Evolutionary conservation across 2,329 filamentous ascomycete species (phyloP).

Genomic region (Ophiostoma angusticollis): DNA sequence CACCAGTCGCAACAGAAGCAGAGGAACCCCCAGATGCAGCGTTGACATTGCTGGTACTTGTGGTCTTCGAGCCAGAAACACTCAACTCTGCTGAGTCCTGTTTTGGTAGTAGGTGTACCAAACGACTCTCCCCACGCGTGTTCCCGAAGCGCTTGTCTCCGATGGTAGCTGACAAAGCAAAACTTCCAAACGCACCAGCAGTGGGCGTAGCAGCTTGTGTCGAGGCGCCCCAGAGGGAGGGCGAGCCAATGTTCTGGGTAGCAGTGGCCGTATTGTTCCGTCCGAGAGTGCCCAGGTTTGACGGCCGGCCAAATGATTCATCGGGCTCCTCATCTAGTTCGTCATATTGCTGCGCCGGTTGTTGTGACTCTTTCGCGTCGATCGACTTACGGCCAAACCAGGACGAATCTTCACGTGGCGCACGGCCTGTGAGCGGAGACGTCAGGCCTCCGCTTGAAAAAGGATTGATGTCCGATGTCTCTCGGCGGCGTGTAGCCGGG

Average conservation of each 20-base stretch:
- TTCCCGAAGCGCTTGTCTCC: conserved; percentile 65
- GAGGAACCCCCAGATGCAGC: neutral
- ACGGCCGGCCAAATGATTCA: conserved; percentile 20
- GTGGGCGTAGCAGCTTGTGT: conserved; percentile 45
- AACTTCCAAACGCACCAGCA: conserved; percentile 74
- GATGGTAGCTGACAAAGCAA: conserved; percentile 52
- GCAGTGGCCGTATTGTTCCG: conserved; percentile 43
- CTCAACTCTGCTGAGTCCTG: conserved; percentile 16
- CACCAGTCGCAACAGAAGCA: neutral
- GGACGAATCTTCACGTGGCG: conserved; percentile 50
- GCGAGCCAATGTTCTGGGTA: conserved; percentile 29
- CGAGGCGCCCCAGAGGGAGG: conserved; percentile 30
- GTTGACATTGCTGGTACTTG: neutral
- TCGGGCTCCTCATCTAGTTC: conserved; percentile 36
- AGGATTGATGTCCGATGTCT: conserved; percentile 61
- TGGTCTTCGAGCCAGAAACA: neutral
- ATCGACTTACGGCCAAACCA: conserved; percentile 43
- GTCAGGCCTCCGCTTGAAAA: conserved; percentile 38
- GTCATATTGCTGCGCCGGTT: conserved; percentile 35
- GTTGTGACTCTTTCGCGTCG: conserved; percentile 38
- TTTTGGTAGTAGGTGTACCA: conserved; percentile 64
- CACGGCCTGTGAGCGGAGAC: conserved; percentile 47
- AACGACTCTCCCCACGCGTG: conserved; percentile 62
- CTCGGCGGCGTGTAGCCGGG: conserved; percentile 66
- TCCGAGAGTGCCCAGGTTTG: conserved; percentile 33